Evolutionary conservation across 2,329 filamentous ascomycete genomes (phyloP).

Genomic region (Aspergillus sergii): DNA sequence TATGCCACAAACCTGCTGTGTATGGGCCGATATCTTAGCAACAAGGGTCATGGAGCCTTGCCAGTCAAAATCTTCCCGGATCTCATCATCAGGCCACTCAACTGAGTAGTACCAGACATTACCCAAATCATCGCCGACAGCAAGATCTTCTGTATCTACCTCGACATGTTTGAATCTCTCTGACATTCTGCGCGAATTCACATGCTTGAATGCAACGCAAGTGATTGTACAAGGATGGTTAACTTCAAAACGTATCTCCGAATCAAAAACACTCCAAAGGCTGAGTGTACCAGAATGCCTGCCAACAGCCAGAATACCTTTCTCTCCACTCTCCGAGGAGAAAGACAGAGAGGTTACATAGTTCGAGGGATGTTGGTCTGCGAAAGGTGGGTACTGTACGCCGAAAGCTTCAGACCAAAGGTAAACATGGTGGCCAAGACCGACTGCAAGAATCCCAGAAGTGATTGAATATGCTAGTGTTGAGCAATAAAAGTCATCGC

Average conservation of each 20-base stretch:
- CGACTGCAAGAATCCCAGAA: constrained; percentile 78
- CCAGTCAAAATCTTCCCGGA: constrained; percentile 72
- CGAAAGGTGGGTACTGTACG: constrained; percentile 62
- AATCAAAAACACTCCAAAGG: constrained; percentile 72
- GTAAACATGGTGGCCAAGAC: constrained; percentile 77
- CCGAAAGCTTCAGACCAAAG: constrained; percentile 81
- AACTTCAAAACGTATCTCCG: constrained; percentile 72
- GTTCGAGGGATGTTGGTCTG: constrained; percentile 50
- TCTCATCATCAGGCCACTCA: constrained; percentile 69
- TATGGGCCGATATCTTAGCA: constrained; percentile 75
- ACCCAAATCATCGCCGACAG: constrained; percentile 82
- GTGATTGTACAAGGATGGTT: constrained; percentile 73
- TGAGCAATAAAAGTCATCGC: constrained; percentile 95
- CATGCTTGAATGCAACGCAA: constrained; percentile 80
- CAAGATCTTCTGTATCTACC: constrained; percentile 76
- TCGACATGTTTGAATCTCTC: constrained; percentile 50
- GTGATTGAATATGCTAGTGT: constrained; percentile 80
- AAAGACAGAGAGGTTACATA: constrained; percentile 86
- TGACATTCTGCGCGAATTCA: constrained; percentile 53
- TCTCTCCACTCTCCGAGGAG: constrained; percentile 74
- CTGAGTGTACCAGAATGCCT: constrained; percentile 75
- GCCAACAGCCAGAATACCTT: constrained; percentile 82
- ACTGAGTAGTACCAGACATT: constrained; percentile 85
- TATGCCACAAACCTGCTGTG: constrained; percentile 91
- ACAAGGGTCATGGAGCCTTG: constrained; percentile 76